Evolutionary conservation across 2,329 filamentous ascomycete species (phyloP).

Genomic region (Septoria linicola): DNA sequence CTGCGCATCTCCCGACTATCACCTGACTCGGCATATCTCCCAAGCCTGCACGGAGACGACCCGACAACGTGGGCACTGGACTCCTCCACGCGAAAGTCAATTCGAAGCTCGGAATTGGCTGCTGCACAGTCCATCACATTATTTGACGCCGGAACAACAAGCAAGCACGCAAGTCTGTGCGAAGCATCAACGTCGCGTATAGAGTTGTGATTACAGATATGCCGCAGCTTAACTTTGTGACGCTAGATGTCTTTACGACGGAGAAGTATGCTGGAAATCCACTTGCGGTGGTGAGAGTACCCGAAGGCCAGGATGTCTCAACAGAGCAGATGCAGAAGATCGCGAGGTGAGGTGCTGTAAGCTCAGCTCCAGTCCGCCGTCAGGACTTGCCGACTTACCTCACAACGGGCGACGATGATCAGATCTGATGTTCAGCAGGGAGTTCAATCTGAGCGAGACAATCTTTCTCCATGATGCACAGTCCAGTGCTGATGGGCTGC

Average conservation of each 20-base stretch:
- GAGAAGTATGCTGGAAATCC: constrained; percentile 54
- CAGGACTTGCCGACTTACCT: no score
- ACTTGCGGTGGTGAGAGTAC: constrained; percentile 55
- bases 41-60: background rate
- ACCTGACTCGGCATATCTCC: constrained; percentile 8
- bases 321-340: constrained; percentile 55
- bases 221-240: constrained; percentile 33
- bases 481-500: constrained; percentile 21
- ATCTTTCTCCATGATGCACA: constrained; percentile 51
- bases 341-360: constrained; percentile 40
- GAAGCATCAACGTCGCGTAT: background rate
- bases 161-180: constrained; percentile 2
- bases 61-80: constrained; percentile 3
- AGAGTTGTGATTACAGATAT: constrained; percentile 1
- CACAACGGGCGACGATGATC: no score
- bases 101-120: background rate
- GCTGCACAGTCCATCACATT: background rate
- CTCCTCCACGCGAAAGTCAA: constrained; percentile 12
- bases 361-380: no score
- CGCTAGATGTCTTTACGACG: constrained; percentile 51
- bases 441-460: constrained; percentile 60
- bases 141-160: background rate
- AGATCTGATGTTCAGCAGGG: constrained; percentile 28
- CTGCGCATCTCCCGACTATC: constrained; percentile 1
- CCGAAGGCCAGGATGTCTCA: constrained; percentile 38